Evolutionary conservation across 345 rosid genomes (phyloP).

Genomic region (Gynandropsis gynandra): DNA sequence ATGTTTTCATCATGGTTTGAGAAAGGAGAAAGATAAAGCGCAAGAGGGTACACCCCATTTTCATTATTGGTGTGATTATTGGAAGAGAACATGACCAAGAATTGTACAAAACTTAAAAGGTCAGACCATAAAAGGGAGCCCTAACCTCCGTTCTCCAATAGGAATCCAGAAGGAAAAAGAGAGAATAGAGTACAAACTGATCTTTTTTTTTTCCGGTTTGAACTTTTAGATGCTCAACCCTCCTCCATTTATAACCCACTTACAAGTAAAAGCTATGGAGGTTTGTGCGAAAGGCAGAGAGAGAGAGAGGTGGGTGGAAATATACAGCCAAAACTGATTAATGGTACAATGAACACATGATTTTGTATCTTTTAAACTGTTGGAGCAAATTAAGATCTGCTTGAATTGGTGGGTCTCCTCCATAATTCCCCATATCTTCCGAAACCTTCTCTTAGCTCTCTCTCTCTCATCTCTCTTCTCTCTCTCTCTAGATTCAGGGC

Average conservation of each 20-base stretch:
- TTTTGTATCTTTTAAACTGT: constrained; percentile 4
- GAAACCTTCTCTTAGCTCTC: neutral
- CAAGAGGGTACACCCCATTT: constrained; percentile 22
- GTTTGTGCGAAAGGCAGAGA: neutral
- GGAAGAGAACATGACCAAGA: constrained; percentile 21
- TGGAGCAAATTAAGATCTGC: too few species aligned
- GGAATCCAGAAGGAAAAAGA: constrained; percentile 10
- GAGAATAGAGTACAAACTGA: neutral
- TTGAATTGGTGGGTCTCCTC: neutral
- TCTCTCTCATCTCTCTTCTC: constrained; percentile 2
- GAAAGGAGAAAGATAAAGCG: constrained; percentile 25
- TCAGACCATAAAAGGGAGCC: neutral
- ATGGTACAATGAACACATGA: constrained; percentile 16
- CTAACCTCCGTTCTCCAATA: constrained; percentile 22
- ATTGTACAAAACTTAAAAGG: constrained; percentile 1
- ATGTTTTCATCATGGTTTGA: constrained; percentile 19
- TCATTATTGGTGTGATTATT: constrained; percentile 15
- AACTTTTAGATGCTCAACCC: too few species aligned
- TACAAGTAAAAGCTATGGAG: neutral
- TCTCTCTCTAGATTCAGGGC: constrained; percentile 8
- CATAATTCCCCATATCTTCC: neutral
- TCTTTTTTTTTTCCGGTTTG: too few species aligned
- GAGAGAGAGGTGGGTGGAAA: constrained; percentile 4
- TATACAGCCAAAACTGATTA: constrained; percentile 9
- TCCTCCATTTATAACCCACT: too few species aligned